Evolutionary conservation across 805 yeast species (phyloP), one percentile per base, ranked within the genome.

Genomic region (Scheffersomyces coipomensis): DNA sequence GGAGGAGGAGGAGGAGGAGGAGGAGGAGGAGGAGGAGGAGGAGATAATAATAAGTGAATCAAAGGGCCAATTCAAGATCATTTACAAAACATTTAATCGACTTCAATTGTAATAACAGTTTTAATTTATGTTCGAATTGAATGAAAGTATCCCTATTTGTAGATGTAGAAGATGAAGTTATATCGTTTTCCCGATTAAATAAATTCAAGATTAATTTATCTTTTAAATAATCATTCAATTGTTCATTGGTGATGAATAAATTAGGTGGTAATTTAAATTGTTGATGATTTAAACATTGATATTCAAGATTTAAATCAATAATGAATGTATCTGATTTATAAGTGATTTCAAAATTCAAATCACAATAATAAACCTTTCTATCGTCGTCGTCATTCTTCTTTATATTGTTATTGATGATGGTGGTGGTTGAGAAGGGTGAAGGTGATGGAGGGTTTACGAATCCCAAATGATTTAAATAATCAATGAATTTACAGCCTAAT

Each of bases 41-140:
- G n/a, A n/a, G n/a, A n/a, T n/a, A n/a, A n/a, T n/a, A n/a, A n/a
- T n/a, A n/a, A n/a, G n/a, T n/a, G n/a, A n/a, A n/a, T 16, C 16
- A 39, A 19, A 27, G 23, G 12, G 46, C 49, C 25, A 50, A 25
- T 26, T 47, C 48, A 16, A 45, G 38, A 3, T 39, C 49, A 34
- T 49, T 43, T 12, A 53, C 48, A 13, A 15, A 35, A 37, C 54
- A 46, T 24, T 33, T 37, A 5, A 47, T 24, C n/a, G 22, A 19
- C 24, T 27, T 33, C 36, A 53, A 40, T 8, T 13, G 32, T 21
- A 53, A 30, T 26, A 45, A 29, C 8, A 38, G 19, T 30, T 35
- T 38, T 8, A 53, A 38, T 27, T 41, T 45, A 12, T 29, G 15
- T 23, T 49, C 56, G 22, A 49, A 27, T 21, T 27, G 18, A 13